These are phyloP conservation scores for Dactylellina drechsleri DNA, from an alignment of 2,329 filamentous ascomycete genomes.

Conservation along the genomic window DNA sequence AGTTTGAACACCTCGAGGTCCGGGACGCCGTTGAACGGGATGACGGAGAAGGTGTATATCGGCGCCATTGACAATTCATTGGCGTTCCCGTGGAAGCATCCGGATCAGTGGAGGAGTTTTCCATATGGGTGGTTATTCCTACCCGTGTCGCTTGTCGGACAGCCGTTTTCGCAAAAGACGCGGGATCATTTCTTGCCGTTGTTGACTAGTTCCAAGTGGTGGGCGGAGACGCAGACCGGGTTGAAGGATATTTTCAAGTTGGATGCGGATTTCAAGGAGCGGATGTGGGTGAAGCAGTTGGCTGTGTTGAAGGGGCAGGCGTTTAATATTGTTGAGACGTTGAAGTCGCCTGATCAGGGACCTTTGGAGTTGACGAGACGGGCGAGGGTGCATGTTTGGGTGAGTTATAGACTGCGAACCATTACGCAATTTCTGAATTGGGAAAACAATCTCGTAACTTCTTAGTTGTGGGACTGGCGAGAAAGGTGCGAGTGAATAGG, in stretches of 20 bases:
- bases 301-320: slow-evolving; percentile 99
- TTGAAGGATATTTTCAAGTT: slow-evolving; percentile 87
- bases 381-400: slow-evolving; percentile 92
- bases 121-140: slow-evolving; percentile 99
- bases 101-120: slow-evolving; percentile 88
- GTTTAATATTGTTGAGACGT: slow-evolving; percentile 98
- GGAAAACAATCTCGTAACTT: too few species aligned
- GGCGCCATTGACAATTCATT: slow-evolving; percentile 98
- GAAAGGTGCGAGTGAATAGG: background rate
- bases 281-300: slow-evolving; percentile 98
- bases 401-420: slow-evolving; percentile 24
- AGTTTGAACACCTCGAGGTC: slow-evolving; percentile 71
- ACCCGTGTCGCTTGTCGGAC: slow-evolving; percentile 92
- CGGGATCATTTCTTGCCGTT: slow-evolving; percentile 95
- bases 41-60: slow-evolving; percentile 73
- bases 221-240: slow-evolving; percentile 90
- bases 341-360: slow-evolving; percentile 91
- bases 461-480: background rate
- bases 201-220: slow-evolving; percentile 94
- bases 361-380: slow-evolving; percentile 91
- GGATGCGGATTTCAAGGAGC: slow-evolving; percentile 95
- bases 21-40: slow-evolving; percentile 65
- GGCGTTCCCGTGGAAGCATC: slow-evolving; percentile 99
- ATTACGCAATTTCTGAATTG: background rate
- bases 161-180: slow-evolving; percentile 94